Evolutionary conservation across 768 basidiomycete species (phyloP).

Genomic region (Boletus tylopilopsis): DNA sequence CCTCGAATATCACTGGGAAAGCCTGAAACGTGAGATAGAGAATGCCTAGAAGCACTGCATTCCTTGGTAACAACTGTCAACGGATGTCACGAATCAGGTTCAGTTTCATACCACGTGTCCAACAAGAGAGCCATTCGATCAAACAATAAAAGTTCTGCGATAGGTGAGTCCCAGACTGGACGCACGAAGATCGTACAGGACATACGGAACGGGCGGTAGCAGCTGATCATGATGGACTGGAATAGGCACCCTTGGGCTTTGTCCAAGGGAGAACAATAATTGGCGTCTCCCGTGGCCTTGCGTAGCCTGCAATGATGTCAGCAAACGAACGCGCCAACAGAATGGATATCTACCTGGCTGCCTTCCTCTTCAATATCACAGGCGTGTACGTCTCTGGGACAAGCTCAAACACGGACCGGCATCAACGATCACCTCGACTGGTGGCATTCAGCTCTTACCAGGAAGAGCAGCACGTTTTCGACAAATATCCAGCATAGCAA

Average conservation of each 20-base stretch:
- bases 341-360: slow-evolving; percentile 38
- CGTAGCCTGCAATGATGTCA: slow-evolving; percentile 38
- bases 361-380: slow-evolving; percentile 58
- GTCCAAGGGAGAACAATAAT: slow-evolving; percentile 62
- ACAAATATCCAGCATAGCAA: slow-evolving; percentile 65
- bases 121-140: slow-evolving; percentile 78
- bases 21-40: slow-evolving; percentile 56
- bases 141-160: slow-evolving; percentile 52
- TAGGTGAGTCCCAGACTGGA: neutral
- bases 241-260: too few species aligned
- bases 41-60: slow-evolving; percentile 39
- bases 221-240: slow-evolving; percentile 49
- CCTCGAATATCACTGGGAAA: slow-evolving; percentile 48
- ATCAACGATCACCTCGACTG: neutral
- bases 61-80: slow-evolving; percentile 24
- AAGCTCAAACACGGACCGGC: slow-evolving; percentile 34
- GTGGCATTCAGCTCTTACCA: slow-evolving; percentile 36
- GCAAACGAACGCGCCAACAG: neutral
- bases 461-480: slow-evolving; percentile 47
- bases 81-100: neutral
- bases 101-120: slow-evolving; percentile 54
- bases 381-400: slow-evolving; percentile 74
- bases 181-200: neutral
- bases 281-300: slow-evolving; percentile 47
- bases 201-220: slow-evolving; percentile 71